phyloP scores from a whole-genome alignment of 352 stramenopile species.

The Chrysophaeum taylorii region DNA sequence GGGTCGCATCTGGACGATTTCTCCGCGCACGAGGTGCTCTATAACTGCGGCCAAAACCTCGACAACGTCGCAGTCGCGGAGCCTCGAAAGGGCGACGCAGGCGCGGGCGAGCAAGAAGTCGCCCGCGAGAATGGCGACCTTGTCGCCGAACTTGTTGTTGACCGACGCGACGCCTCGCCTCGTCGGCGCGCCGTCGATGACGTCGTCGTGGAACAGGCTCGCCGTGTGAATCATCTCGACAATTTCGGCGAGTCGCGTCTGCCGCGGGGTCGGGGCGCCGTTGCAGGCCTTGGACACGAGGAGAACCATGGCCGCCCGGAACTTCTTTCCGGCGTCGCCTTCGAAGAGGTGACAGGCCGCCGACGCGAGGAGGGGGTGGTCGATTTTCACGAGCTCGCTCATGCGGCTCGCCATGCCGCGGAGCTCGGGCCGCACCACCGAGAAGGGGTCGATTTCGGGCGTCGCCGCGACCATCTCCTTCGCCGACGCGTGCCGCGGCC shows the following conservation, averaged over 20 bases:
- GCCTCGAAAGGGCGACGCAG: slow-evolving; percentile 81
- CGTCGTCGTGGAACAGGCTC: slow-evolving; percentile 95
- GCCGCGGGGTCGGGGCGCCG: background rate
- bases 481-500: too few species aligned
- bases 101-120: slow-evolving; percentile 92
- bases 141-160: slow-evolving; percentile 94
- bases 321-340: slow-evolving; percentile 88
- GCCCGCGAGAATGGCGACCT: slow-evolving; percentile 88
- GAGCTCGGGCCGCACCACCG: too few species aligned
- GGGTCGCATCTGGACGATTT: slow-evolving; percentile 87
- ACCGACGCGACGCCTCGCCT: slow-evolving; percentile 79
- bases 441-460: too few species aligned
- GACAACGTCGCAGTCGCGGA: slow-evolving; percentile 85
- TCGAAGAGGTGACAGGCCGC: slow-evolving; percentile 79
- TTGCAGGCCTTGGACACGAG: slow-evolving; percentile 67
- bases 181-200: slow-evolving; percentile 94
- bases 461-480: too few species aligned
- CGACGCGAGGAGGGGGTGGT: slow-evolving; percentile 74
- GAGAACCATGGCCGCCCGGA: slow-evolving; percentile 93
- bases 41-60: slow-evolving; percentile 96
- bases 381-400: too few species aligned
- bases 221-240: slow-evolving; percentile 97
- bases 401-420: too few species aligned
- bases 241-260: slow-evolving; percentile 28
- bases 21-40: slow-evolving; percentile 89